These are phyloP conservation scores for Linaria vulgaris DNA, from an alignment of 257 asterid species.

Conservation along the genomic window DNA sequence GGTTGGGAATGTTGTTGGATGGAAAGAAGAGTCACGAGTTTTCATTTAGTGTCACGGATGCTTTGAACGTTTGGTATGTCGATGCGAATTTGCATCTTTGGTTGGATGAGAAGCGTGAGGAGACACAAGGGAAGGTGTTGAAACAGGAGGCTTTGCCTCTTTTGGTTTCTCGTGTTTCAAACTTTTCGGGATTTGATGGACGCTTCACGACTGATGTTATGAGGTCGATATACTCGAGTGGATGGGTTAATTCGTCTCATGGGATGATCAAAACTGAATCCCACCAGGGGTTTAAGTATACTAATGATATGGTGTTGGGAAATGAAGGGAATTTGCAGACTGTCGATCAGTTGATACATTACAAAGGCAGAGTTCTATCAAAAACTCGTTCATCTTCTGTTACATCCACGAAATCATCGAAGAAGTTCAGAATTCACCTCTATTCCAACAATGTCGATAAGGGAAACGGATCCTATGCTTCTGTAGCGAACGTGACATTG, in stretches of 20 bases:
- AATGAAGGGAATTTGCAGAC: conserved; percentile 58
- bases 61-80: conserved; percentile 71
- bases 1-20: conserved; percentile 54
- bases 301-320: conserved; percentile 58
- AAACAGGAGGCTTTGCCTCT: conserved; percentile 30
- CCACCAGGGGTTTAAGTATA: conserved; percentile 38
- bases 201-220: conserved; percentile 40
- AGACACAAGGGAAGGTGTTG: conserved; percentile 48
- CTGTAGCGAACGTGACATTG: conserved; percentile 53
- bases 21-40: conserved; percentile 50
- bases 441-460: conserved; percentile 41
- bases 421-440: conserved; percentile 35
- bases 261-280: conserved; percentile 50
- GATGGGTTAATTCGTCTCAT: conserved; percentile 62
- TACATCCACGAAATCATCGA: conserved; percentile 27
- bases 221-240: conserved; percentile 47
- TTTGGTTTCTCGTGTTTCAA: conserved; percentile 28
- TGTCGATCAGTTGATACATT: conserved; percentile 53
- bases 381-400: conserved; percentile 29
- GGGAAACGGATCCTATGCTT: conserved; percentile 43
- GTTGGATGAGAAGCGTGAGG: conserved; percentile 51
- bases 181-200: conserved; percentile 63
- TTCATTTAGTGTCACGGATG: conserved; percentile 56
- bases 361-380: conserved; percentile 34
- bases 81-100: conserved; percentile 88